phyloP scores from a whole-genome alignment of 495 filamentous ascomycete species.

The Penicillium manginii region DNA sequence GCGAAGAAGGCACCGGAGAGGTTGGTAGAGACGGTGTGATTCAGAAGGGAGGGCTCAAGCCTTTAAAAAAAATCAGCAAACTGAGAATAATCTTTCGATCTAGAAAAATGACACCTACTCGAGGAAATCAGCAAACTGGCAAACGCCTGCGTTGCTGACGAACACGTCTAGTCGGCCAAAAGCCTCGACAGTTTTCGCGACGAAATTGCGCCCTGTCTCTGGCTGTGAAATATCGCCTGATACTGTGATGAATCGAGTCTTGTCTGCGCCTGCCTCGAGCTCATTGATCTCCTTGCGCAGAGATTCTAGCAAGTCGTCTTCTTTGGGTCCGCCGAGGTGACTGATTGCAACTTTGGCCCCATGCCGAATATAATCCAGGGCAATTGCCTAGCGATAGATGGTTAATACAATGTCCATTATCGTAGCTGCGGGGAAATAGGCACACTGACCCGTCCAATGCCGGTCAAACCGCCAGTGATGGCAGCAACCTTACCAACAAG shows the following conservation, averaged over 20 bases:
- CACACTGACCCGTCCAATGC: conserved; percentile 63
- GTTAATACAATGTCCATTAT: background rate
- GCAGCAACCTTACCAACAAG: conserved; percentile 71
- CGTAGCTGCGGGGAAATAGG: background rate
- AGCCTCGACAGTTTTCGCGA: conserved; percentile 55
- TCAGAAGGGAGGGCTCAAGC: conserved; percentile 62
- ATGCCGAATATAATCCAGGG: conserved; percentile 70
- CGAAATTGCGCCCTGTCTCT: conserved; percentile 60
- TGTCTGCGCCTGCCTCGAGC: conserved; percentile 46
- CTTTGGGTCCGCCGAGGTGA: conserved; percentile 63
- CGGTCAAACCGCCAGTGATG: conserved; percentile 76
- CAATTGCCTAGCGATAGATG: conserved; percentile 56
- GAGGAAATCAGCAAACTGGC: conserved; percentile 81
- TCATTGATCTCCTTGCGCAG: conserved; percentile 55
- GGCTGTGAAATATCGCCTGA: conserved; percentile 70
- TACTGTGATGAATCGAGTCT: conserved; percentile 56
- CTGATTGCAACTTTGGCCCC: conserved; percentile 72
- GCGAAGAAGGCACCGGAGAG: conserved; percentile 86
- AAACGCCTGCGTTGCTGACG: conserved; percentile 87
- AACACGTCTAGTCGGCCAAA: conserved; percentile 77
- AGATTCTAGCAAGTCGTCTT: conserved; percentile 56
- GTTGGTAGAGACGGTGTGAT: conserved; percentile 72
- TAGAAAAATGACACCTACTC: conserved; percentile 37
- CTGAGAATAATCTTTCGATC: conserved; percentile 27
- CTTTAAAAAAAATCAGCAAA: conserved; percentile 82